Evolutionary conservation across 2,329 filamentous ascomycete species (phyloP).

Genomic region (Penicillium concentricum): DNA sequence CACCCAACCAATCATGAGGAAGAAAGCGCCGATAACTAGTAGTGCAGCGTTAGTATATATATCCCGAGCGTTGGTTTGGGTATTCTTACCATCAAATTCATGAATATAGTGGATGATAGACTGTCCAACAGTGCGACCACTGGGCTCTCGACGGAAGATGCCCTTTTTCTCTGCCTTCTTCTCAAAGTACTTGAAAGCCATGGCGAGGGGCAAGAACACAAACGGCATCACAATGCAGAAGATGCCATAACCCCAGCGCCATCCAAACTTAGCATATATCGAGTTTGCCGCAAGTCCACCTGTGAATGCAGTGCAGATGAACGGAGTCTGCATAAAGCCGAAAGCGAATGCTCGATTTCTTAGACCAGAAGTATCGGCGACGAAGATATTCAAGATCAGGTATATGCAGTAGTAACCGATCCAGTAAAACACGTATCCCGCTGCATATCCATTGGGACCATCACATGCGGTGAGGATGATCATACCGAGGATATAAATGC

Average conservation of each 20-base stretch:
- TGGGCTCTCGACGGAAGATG: conserved; percentile 46
- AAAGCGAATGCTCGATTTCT: conserved; percentile 61
- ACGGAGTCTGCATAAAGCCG: conserved; percentile 59
- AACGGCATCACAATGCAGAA: conserved; percentile 61
- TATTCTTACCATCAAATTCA: conserved; percentile 61
- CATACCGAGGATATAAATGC: conserved; percentile 50
- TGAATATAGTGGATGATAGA: conserved; percentile 55
- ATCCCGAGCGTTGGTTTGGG: conserved; percentile 39
- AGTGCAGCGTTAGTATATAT: conserved; percentile 33
- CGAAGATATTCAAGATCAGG: conserved; percentile 59
- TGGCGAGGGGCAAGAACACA: conserved; percentile 56
- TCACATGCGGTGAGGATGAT: conserved; percentile 63
- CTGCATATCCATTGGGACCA: conserved; percentile 61
- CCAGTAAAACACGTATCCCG: conserved; percentile 62
- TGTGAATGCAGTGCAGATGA: conserved; percentile 60
- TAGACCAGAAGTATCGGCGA: conserved; percentile 62
- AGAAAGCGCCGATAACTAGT: conserved; percentile 25
- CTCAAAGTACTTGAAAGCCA: conserved; percentile 57
- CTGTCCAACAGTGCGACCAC: conserved; percentile 49
- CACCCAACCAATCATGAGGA: conserved; percentile 61
- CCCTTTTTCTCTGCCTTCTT: conserved; percentile 57
- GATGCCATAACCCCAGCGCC: conserved; percentile 63
- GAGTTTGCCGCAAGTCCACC: conserved; percentile 55
- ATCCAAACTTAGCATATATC: conserved; percentile 50
- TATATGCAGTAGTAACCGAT: conserved; percentile 57